These are phyloP conservation scores for Wallemia mellicola DNA, from an alignment of 1,284 basidiomycete species.

Conservation along the genomic window DNA sequence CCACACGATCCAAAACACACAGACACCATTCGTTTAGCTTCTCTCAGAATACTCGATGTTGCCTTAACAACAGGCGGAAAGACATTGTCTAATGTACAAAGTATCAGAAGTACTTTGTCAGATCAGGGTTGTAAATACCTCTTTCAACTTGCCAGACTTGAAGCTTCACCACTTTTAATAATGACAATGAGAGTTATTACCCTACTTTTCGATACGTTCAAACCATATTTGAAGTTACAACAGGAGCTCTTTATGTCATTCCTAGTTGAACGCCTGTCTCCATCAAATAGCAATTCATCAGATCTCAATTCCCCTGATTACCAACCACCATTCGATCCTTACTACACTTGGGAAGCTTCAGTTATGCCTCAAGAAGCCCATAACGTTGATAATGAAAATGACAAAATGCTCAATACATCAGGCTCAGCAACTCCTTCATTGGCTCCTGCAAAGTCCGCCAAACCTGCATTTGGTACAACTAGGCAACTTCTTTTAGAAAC, in stretches of 20 bases:
- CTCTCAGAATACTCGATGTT: conserved; percentile 61
- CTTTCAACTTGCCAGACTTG: conserved; percentile 64
- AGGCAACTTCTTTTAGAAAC: conserved; percentile 75
- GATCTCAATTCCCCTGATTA: conserved; percentile 5
- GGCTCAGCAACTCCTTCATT: conserved; percentile 12
- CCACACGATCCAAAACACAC: conserved; percentile 84
- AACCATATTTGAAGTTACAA: conserved; percentile 70
- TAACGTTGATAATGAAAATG: too few species aligned
- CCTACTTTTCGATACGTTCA: conserved; percentile 65
- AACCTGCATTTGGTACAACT: conserved; percentile 30
- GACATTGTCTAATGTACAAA: conserved; percentile 30
- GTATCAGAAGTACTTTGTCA: conserved; percentile 15
- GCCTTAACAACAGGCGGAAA: conserved; percentile 60
- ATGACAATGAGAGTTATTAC: conserved; percentile 55
- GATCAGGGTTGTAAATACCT: conserved; percentile 87
- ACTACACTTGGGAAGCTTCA: conserved; percentile 25
- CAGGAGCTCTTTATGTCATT: conserved; percentile 85
- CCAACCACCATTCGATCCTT: conserved; percentile 22
- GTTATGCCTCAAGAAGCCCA: conserved; percentile 21
- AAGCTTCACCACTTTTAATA: conserved; percentile 49
- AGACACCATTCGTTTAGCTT: conserved; percentile 73
- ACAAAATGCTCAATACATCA: conserved; percentile 3
- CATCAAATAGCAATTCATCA: conserved; percentile 14
- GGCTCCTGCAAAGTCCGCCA: conserved; percentile 24
- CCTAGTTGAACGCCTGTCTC: conserved; percentile 61